Base-by-base conservation (phyloP, 2,329 filamentous ascomycete species). In the Aspergillus quadrilineatus region DNA sequence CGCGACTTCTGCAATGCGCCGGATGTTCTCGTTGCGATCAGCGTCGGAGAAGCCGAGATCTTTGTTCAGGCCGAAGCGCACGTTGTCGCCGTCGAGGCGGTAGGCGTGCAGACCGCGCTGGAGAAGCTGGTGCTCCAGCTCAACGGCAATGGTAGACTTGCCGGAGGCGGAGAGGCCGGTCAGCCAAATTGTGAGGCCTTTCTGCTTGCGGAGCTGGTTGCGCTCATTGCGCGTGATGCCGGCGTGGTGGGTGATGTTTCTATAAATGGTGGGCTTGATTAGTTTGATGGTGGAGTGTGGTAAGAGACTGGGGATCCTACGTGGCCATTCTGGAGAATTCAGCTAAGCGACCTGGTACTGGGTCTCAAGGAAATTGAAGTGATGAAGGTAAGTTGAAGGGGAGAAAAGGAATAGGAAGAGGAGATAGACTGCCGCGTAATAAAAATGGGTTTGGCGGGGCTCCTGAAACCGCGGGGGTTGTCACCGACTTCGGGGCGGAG, bases 21-120 rank as follows among this genome's bases (percentile, higher is more conserved):
- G 87, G 73, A 99, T 99, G 80, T 99, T 99, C 83, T 99, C 94
- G 73, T 93, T 95, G 67, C 94, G 87, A 80, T 97, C 92, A 71
- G 86, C 85, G 72, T 96, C 93, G 63, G 86, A 89, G 81, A 97
- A 99, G 14, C 93, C 93, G 9, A 99, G 84, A 79, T 97, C 93
- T 78, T 95, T 96, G 85, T 97, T 99, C 65, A 99, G 83, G 14
- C 94, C 94, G 79, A 97, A 97, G 60, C 94, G 93, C 64, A 99
- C 89, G 78, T 99, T 99, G 84, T 99, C 94, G 69, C 93, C 94
- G 77, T 99, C 94, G 30, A 99, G 87, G 52, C 94, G 87, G 84
- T 99, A 99, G 59, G 92, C 89, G 55, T 88, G 80, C 50, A 94
- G 80, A 43, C 88, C 89, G 75, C 96, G 92, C 56, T 69, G 64